phyloP scores from a whole-genome alignment of 305 asterid genomes.

The Coffea humblotiana region DNA sequence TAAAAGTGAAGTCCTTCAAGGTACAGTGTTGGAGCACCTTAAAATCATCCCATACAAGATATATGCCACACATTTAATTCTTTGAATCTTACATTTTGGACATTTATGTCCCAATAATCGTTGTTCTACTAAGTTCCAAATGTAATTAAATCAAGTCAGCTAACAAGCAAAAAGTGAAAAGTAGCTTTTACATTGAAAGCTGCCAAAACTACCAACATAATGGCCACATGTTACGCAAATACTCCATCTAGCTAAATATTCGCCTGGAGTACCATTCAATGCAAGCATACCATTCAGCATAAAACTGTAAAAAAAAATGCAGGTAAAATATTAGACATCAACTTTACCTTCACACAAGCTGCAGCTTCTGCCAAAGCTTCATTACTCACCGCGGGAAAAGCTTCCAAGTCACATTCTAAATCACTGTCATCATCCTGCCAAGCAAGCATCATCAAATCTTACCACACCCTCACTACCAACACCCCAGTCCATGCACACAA shows the following conservation, averaged over 20 bases:
- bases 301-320: neutral
- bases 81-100: neutral
- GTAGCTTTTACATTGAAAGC: neutral
- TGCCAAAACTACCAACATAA: neutral
- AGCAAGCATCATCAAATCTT: slow-evolving; percentile 15
- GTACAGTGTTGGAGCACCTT: neutral
- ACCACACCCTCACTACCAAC: neutral
- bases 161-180: neutral
- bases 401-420: slow-evolving; percentile 69
- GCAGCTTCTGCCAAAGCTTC: slow-evolving; percentile 77
- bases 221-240: neutral
- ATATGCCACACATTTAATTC: neutral
- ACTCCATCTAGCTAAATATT: neutral
- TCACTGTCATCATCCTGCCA: slow-evolving; percentile 88
- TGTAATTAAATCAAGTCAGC: neutral
- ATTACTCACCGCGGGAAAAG: slow-evolving; percentile 61
- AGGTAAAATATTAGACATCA: neutral
- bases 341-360: slow-evolving; percentile 69
- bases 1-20: neutral
- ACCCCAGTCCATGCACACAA: neutral
- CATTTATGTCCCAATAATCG: neutral
- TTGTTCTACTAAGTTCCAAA: neutral
- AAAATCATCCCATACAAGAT: neutral
- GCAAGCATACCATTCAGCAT: neutral
- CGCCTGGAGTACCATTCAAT: neutral